Percentiles rank a stretch among this genome's conserved stretches.
phyloP scores from a whole-genome alignment of 1,284 basidiomycete species.

The Cryptococcus neoformans region DNA sequence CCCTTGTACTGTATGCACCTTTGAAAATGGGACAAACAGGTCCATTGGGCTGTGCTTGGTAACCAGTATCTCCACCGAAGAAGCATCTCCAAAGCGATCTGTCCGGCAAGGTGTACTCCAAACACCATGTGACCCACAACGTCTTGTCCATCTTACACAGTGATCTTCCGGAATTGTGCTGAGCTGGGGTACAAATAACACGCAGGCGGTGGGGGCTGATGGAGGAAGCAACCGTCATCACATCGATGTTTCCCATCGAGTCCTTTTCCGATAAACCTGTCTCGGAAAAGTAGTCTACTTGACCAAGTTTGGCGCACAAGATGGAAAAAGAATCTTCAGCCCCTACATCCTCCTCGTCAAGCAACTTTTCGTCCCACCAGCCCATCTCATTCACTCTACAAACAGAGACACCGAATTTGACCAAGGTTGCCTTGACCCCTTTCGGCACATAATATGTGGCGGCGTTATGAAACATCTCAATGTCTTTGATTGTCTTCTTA shows the following conservation, averaged over 20 bases:
- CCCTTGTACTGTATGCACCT: constrained; percentile 11
- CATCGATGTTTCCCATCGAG: too few species aligned
- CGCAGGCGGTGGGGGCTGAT: not conserved
- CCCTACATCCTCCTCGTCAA: too few species aligned
- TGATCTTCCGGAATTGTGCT: constrained; percentile 13
- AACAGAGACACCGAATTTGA: constrained; percentile 6
- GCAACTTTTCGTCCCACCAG: constrained; percentile 19
- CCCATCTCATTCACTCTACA: constrained; percentile 13
- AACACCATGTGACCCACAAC: constrained; percentile 12
- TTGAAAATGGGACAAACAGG: constrained; percentile 16
- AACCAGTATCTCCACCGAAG: constrained; percentile 25
- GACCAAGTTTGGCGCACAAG: too few species aligned
- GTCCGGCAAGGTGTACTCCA: constrained; percentile 2
- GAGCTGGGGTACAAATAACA: constrained; percentile 12
- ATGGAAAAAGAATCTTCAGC: too few species aligned
- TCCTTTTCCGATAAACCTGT: too few species aligned
- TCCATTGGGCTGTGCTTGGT: constrained; percentile 10
- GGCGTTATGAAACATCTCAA: constrained; percentile 9
- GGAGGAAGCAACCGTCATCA: not conserved
- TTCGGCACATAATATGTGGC: constrained; percentile 15
- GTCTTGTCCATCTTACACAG: constrained; percentile 7
- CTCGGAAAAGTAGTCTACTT: too few species aligned
- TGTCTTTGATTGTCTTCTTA: constrained; percentile 10
- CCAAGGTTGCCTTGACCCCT: constrained; percentile 8
- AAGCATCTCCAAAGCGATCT: constrained; percentile 2